Conservation (phyloP, 495 filamentous ascomycete genomes). For the Aspergillus nidulans region DNA sequence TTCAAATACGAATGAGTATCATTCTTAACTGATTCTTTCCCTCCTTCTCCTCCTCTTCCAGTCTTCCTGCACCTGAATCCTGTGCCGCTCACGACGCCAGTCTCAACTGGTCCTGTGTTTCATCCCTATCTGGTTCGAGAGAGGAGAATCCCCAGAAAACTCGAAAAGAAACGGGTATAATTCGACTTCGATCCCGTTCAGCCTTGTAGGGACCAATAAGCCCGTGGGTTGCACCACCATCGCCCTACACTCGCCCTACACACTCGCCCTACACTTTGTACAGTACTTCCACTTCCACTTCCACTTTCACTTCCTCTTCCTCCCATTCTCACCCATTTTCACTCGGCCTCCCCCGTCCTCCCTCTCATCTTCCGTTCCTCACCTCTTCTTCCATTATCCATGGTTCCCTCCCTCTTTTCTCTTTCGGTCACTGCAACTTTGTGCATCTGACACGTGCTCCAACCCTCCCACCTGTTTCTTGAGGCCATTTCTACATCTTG, state of each 20-base stretch:
- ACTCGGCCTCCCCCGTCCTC: background rate
- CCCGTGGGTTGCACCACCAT: conserved; percentile 20
- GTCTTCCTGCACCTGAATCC: conserved; percentile 7
- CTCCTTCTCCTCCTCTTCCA: background rate
- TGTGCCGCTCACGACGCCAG: background rate
- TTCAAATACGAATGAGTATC: conserved; percentile 23
- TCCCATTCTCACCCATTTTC: background rate
- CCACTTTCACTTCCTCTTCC: background rate
- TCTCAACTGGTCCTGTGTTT: background rate
- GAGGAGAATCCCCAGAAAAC: conserved; percentile 4
- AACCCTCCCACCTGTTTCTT: background rate
- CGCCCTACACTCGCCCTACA: background rate
- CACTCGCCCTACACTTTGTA: background rate
- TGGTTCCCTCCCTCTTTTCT: conserved; percentile 2
- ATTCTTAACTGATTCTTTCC: conserved; percentile 7
- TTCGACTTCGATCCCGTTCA: background rate
- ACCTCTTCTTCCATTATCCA: conserved; percentile 2
- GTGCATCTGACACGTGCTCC: conserved; percentile 15
- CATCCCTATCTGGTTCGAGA: conserved; percentile 4
- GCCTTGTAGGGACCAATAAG: conserved; percentile 23
- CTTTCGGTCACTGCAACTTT: conserved; percentile 14
- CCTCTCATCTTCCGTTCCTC: conserved; percentile 9
- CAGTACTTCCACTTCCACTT: background rate
- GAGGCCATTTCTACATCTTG: background rate
- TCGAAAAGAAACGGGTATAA: background rate